Percentiles rank a stretch among this genome's conserved stretches.
Evolutionary conservation across 1,284 basidiomycete species (phyloP).

Genomic region (Cutaneotrichosporon sp.): DNA sequence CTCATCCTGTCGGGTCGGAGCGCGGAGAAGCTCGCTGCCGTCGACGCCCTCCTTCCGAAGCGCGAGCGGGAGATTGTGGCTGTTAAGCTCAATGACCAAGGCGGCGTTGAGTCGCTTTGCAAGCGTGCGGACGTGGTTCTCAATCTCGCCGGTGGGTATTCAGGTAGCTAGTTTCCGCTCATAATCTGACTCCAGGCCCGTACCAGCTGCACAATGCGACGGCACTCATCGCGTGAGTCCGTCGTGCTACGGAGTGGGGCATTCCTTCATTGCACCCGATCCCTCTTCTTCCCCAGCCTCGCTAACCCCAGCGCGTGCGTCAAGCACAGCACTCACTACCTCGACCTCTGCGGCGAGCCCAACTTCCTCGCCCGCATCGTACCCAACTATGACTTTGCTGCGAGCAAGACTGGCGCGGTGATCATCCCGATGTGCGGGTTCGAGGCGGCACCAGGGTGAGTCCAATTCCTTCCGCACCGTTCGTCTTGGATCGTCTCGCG

Average conservation of each 20-base stretch:
- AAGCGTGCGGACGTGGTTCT: conserved; percentile 33
- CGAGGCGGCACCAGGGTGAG: conserved; percentile 66
- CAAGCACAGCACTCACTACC: conserved; percentile 62
- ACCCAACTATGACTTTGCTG: conserved; percentile 63
- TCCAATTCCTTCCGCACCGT: conserved; percentile 3
- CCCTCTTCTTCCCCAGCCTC: neutral
- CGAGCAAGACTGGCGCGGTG: conserved; percentile 64
- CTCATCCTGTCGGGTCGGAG: conserved; percentile 47
- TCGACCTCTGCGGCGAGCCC: conserved; percentile 64
- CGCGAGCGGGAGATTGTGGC: conserved; percentile 27
- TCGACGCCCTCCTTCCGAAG: conserved; percentile 24
- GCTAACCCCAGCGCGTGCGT: conserved; percentile 57
- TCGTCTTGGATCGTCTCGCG: too few species aligned
- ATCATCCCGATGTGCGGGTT: conserved; percentile 71
- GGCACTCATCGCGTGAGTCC: conserved; percentile 35
- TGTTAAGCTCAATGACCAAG: conserved; percentile 33
- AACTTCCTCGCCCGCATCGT: conserved; percentile 61
- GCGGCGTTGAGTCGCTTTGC: conserved; percentile 35
- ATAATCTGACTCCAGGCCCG: conserved; percentile 32
- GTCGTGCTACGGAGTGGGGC: too few species aligned
- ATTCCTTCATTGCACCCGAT: neutral
- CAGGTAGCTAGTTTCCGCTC: neutral
- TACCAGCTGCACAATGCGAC: conserved; percentile 41
- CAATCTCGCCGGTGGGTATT: conserved; percentile 45
- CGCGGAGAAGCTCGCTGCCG: conserved; percentile 34